These are phyloP conservation scores for Erucastrum elatum DNA, from an alignment of 345 rosid species.

Conservation along the genomic window DNA sequence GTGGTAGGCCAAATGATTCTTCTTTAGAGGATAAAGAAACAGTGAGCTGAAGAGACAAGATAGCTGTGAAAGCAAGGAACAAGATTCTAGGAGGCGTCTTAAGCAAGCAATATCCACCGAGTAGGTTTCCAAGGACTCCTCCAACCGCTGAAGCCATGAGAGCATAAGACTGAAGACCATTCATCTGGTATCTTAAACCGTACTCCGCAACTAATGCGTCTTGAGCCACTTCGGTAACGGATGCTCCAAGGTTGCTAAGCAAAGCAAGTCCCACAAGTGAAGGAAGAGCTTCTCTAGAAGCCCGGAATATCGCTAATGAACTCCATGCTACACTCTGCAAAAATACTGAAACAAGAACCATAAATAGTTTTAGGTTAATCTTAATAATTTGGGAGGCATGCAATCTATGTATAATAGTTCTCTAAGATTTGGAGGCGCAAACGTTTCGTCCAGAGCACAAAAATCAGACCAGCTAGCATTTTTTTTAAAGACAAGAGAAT, in stretches of 20 bases:
- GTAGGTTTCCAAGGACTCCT: constrained; percentile 78
- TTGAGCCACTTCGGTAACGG: constrained; percentile 76
- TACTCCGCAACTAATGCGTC: constrained; percentile 91
- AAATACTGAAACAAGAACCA: constrained; percentile 44
- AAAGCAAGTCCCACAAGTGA: constrained; percentile 59
- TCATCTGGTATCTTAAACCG: constrained; percentile 55
- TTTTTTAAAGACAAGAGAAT: not conserved
- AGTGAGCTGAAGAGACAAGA: constrained; percentile 61
- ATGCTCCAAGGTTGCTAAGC: constrained; percentile 84
- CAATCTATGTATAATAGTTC: not conserved
- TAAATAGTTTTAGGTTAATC: too few species aligned
- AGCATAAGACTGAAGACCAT: constrained; percentile 70
- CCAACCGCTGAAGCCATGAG: constrained; percentile 86
- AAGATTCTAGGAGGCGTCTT: constrained; percentile 48
- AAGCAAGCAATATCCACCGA: constrained; percentile 64
- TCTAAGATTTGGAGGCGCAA: too few species aligned
- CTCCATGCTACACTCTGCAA: constrained; percentile 86
- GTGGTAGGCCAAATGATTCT: constrained; percentile 55
- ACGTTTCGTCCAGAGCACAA: not conserved
- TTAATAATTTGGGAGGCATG: not conserved
- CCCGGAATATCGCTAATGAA: constrained; percentile 55
- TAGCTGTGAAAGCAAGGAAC: constrained; percentile 55
- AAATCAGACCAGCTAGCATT: not conserved
- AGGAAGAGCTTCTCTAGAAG: constrained; percentile 62
- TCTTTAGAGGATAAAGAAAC: constrained; percentile 55